A percentile compares a stretch with the other conserved stretches of the same genome.
Conservation (phyloP, 805 yeast species). For the Jamesozyma gamospora region DNA sequence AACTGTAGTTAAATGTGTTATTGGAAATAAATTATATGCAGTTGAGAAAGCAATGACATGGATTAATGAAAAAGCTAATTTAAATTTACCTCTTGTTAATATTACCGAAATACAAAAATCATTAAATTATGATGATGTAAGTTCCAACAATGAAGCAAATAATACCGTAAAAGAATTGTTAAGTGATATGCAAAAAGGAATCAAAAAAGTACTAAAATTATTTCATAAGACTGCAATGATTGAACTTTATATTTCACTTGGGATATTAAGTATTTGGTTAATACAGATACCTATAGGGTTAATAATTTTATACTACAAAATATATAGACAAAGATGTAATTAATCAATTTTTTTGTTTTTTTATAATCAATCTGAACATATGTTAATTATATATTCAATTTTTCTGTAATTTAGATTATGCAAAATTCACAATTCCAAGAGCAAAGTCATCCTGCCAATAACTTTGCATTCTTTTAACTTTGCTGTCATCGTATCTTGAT, state of each 20-base stretch:
- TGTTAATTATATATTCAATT: too few species aligned
- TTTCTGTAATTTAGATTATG: too few species aligned
- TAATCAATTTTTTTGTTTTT: too few species aligned
- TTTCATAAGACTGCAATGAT: conserved; percentile 28
- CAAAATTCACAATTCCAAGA: too few species aligned
- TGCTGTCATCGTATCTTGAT: too few species aligned
- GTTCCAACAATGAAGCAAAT: conserved; percentile 1
- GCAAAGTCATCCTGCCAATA: too few species aligned
- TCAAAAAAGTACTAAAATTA: conserved; percentile 24
- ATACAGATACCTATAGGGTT: conserved; percentile 35
- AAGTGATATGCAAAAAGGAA: conserved; percentile 15
- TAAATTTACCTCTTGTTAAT: conserved; percentile 46
- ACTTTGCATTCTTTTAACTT: too few species aligned
- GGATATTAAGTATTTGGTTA: conserved; percentile 40
- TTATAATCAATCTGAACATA: too few species aligned
- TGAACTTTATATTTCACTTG: conserved; percentile 40
- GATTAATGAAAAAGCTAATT: conserved; percentile 55
- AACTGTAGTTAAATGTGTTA: conserved; percentile 65
- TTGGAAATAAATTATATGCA: conserved; percentile 59
- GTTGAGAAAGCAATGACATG: conserved; percentile 69
- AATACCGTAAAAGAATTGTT: conserved; percentile 4
- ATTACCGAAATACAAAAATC: conserved; percentile 23
- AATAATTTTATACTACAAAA: conserved; percentile 4
- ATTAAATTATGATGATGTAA: conserved; percentile 4
- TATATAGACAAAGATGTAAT: not conserved